Evolutionary conservation across 2,329 filamentous ascomycete genomes (phyloP).

Genomic region (Cladosporium sp.): DNA sequence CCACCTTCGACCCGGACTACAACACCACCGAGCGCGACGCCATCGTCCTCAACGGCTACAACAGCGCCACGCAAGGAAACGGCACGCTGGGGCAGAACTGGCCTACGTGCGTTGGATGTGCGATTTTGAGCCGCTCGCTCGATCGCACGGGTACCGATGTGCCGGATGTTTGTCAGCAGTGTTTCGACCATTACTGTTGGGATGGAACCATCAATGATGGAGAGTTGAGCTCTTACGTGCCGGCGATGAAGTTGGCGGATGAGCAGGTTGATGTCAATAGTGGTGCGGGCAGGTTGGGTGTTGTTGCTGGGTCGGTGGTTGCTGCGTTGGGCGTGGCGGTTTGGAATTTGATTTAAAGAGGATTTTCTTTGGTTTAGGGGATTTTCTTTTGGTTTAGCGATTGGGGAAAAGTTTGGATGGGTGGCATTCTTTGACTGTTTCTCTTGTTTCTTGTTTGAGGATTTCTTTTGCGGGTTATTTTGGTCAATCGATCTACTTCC

Average conservation of each 20-base stretch:
- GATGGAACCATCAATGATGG: conserved; percentile 59
- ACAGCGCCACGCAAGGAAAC: conserved; percentile 75
- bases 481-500: too few relatives aligned
- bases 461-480: too few relatives aligned
- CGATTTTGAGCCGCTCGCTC: conserved; percentile 73
- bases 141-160: conserved; percentile 64
- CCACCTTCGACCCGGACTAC: conserved; percentile 69
- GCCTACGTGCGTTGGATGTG: conserved; percentile 82
- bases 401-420: too few relatives aligned
- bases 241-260: conserved; percentile 25
- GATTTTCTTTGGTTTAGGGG: too few relatives aligned
- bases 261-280: not conserved
- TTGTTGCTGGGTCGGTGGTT: too few relatives aligned
- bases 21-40: conserved; percentile 63
- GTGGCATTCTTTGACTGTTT: too few relatives aligned
- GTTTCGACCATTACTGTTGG: conserved; percentile 91
- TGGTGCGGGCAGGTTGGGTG: too few relatives aligned
- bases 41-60: conserved; percentile 82
- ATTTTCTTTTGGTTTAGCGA: too few relatives aligned
- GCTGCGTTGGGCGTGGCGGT: too few relatives aligned
- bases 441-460: too few relatives aligned
- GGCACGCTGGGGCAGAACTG: conserved; percentile 65
- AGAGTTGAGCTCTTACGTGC: conserved; percentile 21
- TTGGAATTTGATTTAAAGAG: too few relatives aligned
- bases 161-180: conserved; percentile 67